Percentiles rank a stretch among this genome's conserved stretches.
Evolutionary conservation across 495 filamentous ascomycete genomes (phyloP).

Genomic region (Sporormia fimetaria): DNA sequence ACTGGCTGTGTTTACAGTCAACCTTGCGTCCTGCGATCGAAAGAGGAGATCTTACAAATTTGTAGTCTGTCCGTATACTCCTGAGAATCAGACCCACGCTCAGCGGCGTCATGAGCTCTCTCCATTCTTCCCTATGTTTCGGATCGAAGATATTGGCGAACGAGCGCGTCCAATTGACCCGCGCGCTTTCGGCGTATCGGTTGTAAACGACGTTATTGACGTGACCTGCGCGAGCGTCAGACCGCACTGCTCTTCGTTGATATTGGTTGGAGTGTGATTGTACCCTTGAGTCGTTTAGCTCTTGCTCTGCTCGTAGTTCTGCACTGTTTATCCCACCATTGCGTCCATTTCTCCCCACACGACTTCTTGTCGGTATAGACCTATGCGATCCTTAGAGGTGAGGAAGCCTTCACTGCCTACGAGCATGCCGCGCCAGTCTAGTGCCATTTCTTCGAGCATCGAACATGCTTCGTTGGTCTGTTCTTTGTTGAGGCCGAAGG

Average conservation of each 20-base stretch:
- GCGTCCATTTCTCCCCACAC: slow-evolving; percentile 83
- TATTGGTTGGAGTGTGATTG: not conserved
- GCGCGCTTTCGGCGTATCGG: slow-evolving; percentile 73
- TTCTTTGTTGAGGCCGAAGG: slow-evolving; percentile 53
- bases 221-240: slow-evolving; percentile 44
- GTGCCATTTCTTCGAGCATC: slow-evolving; percentile 50
- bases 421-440: slow-evolving; percentile 67
- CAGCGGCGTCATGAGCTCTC: slow-evolving; percentile 52
- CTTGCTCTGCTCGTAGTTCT: too few species aligned
- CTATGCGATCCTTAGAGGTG: slow-evolving; percentile 50
- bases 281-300: slow-evolving; percentile 25
- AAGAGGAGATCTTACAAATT: slow-evolving; percentile 54
- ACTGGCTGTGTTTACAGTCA: slow-evolving; percentile 51
- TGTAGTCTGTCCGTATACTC: slow-evolving; percentile 76
- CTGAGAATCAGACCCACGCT: slow-evolving; percentile 66
- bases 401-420: slow-evolving; percentile 76
- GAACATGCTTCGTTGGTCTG: slow-evolving; percentile 52
- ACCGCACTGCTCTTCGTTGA: not conserved
- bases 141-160: slow-evolving; percentile 61
- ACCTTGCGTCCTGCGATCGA: slow-evolving; percentile 4
- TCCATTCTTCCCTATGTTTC: slow-evolving; percentile 53
- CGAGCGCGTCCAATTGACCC: slow-evolving; percentile 73
- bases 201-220: slow-evolving; percentile 83
- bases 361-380: slow-evolving; percentile 60
- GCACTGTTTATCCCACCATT: slow-evolving; percentile 39